Base-by-base conservation (phyloP, 2,329 filamentous ascomycete species). In the Calonectria hawksworthii region DNA sequence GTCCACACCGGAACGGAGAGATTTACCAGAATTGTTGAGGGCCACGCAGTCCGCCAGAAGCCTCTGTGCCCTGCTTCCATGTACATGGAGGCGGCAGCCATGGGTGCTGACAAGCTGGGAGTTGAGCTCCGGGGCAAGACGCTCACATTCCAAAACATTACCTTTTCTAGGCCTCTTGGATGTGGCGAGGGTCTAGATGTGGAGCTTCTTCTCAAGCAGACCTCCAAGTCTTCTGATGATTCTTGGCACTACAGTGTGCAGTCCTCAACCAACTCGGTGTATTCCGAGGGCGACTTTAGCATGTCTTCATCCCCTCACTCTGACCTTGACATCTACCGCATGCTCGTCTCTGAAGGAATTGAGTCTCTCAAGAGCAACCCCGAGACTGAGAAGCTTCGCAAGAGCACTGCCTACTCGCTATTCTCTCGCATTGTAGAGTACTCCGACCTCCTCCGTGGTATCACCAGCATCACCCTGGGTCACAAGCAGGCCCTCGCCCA, bases 51-150 rank as follows among this genome's bases (percentile, higher is more conserved):
- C 2, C 73, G 74, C 10, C 36, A 61, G 26, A 59, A 73, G 51
- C 78, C 78, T 8, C 52, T 80, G 4, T 80, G 78, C 67, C 78
- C 78, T 2, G 78, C 78, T 18, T 78, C 78, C 2, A 68, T 80
- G 73, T 80, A 80, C 67, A 76, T 79, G 77, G 78, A 80, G 65
- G 56, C 68, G 2, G 75, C 75, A 0, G 61, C 72, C 14, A 78
- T 80, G 78, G 74, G 73, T 2, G 23, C 66, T 2, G 68, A 77
- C 26, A 68, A 71, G 32, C 77, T 75, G 14, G 74, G 74, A 9
- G n/a, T 54, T 21, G 51, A 72, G 8, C 56, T 74, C 23, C 36
- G 63, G 3, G 59, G 28, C 28, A 73, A 73, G 51, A 76, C 72
- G 3, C 68, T 77, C 70, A 68, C 68, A 11, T 78, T 77, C 63